Evolutionary conservation across 495 filamentous ascomycete species (phyloP).

Genomic region (Aspergillus wentii): DNA sequence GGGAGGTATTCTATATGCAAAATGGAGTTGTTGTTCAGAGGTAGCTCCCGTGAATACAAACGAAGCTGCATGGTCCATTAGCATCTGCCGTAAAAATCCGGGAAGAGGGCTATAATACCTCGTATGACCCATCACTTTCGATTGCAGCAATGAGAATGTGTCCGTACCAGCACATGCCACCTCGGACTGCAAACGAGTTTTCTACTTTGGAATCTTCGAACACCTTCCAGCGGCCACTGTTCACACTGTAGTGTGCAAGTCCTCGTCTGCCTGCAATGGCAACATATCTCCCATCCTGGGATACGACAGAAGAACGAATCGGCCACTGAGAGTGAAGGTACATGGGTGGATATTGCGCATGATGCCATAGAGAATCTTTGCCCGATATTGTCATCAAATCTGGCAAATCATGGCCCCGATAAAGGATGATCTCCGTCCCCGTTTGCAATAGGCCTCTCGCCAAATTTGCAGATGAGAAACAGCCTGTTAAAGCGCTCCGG

Average conservation of each 20-base stretch:
- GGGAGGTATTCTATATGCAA: slow-evolving; percentile 73
- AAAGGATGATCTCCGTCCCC: slow-evolving; percentile 78
- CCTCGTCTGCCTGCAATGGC: slow-evolving; percentile 91
- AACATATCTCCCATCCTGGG: slow-evolving; percentile 88
- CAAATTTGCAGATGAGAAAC: slow-evolving; percentile 85
- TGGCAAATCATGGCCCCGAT: slow-evolving; percentile 86
- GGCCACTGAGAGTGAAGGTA: slow-evolving; percentile 93
- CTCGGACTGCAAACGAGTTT: slow-evolving; percentile 85
- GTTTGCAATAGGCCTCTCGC: slow-evolving; percentile 85
- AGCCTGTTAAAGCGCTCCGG: slow-evolving; percentile 83
- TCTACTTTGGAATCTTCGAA: slow-evolving; percentile 79
- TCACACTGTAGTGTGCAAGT: slow-evolving; percentile 91
- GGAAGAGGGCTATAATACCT: slow-evolving; percentile 41
- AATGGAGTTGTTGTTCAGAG: slow-evolving; percentile 66
- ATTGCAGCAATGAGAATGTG: slow-evolving; percentile 94
- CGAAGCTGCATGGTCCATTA: slow-evolving; percentile 56
- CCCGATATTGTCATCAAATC: slow-evolving; percentile 86
- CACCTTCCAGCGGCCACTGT: slow-evolving; percentile 91
- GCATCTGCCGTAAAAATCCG: slow-evolving; percentile 1
- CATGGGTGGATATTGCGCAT: slow-evolving; percentile 74
- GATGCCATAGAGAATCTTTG: slow-evolving; percentile 91
- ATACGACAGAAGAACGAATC: slow-evolving; percentile 78
- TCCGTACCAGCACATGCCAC: slow-evolving; percentile 98
- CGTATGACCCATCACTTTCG: slow-evolving; percentile 75
- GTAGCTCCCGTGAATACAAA: slow-evolving; percentile 81